Conservation (phyloP, 2,329 filamentous ascomycete species). For the Capronia coronata region DNA sequence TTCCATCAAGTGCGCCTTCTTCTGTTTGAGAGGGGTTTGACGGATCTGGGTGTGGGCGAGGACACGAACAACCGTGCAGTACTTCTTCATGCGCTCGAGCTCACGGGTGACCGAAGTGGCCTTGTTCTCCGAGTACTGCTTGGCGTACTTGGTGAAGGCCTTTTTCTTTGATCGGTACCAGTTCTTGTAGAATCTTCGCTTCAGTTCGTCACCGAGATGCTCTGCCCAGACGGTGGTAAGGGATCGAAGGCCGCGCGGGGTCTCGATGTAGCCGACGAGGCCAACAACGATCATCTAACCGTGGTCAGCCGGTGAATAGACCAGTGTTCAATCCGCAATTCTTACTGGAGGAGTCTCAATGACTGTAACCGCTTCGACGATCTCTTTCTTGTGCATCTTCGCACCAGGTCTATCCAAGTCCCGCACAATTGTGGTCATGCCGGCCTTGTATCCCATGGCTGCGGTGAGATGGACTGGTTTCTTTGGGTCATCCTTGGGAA, state of each 20-base stretch:
- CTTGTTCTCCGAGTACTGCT: conserved; percentile 95
- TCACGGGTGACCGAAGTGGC: conserved; percentile 89
- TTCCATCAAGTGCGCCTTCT: conserved; percentile 99
- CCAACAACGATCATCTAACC: conserved; percentile 96
- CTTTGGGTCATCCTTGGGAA: conserved; percentile 99
- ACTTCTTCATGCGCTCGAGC: conserved; percentile 99
- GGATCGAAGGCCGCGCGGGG: conserved; percentile 96
- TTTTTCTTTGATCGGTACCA: conserved; percentile 99
- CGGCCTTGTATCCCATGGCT: conserved; percentile 99
- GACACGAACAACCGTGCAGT: conserved; percentile 98
- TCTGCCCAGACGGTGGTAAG: conserved; percentile 99
- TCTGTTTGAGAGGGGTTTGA: conserved; percentile 99
- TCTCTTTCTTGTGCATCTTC: conserved; percentile 99
- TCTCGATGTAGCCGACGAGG: conserved; percentile 99
- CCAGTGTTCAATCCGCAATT: conserved; percentile 30
- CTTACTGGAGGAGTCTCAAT: conserved; percentile 94
- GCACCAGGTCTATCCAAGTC: conserved; percentile 98
- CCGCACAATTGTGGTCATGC: conserved; percentile 99
- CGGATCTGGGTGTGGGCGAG: conserved; percentile 99
- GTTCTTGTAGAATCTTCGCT: conserved; percentile 99
- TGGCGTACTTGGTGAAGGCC: conserved; percentile 99
- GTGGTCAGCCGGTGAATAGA: conserved; percentile 26
- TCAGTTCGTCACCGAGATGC: conserved; percentile 96
- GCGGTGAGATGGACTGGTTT: conserved; percentile 98
- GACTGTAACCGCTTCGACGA: conserved; percentile 81